Percentiles rank a stretch among this genome's conserved stretches.
Evolutionary conservation across 2,329 filamentous ascomycete species (phyloP).

Genomic region (Aspergillus viridinutans): DNA sequence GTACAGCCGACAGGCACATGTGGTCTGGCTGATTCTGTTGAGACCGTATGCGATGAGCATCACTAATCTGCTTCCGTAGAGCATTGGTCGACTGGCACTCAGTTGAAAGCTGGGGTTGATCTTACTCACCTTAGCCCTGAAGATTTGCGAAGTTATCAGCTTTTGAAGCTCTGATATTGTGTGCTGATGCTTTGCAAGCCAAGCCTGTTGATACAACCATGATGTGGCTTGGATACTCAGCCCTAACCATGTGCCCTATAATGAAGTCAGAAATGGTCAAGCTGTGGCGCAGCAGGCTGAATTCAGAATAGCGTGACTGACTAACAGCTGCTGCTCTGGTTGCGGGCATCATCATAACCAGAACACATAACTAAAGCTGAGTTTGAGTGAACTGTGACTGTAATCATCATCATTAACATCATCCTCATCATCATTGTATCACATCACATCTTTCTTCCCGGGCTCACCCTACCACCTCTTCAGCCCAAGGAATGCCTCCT

Average conservation of each 20-base stretch:
- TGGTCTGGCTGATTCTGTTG: not conserved
- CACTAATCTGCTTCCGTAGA: not conserved
- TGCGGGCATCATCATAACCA: not conserved
- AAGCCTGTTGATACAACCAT: not conserved
- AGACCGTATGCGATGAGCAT: not conserved
- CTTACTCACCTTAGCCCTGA: not conserved
- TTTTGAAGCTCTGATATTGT: not conserved
- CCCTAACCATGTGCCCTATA: not conserved
- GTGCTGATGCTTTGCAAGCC: not conserved
- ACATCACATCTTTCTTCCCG: not conserved
- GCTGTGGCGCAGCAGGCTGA: not conserved
- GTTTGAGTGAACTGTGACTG: not conserved
- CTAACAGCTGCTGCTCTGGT: not conserved
- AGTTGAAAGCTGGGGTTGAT: not conserved
- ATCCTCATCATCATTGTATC: not conserved
- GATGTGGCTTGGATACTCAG: not conserved
- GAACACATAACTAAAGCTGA: not conserved
- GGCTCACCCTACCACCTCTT: not conserved
- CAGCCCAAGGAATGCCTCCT: constrained; percentile 55
- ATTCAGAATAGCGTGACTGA: not conserved
- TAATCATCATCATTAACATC: not conserved
- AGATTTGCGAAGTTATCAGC: not conserved
- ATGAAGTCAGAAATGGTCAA: not conserved
- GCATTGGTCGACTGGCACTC: not conserved
- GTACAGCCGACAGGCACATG: not conserved